These are phyloP conservation scores for Penicillium samsonianum DNA, from an alignment of 495 filamentous ascomycete genomes.

Conservation along the genomic window DNA sequence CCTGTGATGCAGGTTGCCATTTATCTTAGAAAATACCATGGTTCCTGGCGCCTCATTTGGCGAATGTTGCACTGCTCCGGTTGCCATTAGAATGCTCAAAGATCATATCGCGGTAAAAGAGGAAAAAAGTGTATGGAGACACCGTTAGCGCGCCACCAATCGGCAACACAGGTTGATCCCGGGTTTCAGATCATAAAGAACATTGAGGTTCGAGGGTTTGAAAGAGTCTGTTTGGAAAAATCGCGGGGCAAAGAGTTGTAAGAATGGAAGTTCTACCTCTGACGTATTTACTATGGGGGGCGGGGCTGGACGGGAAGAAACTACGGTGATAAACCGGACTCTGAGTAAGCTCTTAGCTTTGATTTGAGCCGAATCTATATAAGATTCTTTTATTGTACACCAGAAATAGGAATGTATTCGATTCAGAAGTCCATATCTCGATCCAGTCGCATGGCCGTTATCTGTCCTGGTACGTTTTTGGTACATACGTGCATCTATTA, in stretches of 20 bases:
- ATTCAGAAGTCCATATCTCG: constrained; percentile 14
- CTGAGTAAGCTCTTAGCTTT: constrained; percentile 19
- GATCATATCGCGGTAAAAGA: constrained; percentile 36
- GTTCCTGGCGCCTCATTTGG: constrained; percentile 39
- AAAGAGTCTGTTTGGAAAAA: constrained; percentile 6
- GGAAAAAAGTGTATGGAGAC: constrained; percentile 22
- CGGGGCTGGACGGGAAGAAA: constrained; percentile 27
- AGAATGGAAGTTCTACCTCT: constrained; percentile 29
- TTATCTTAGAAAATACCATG: constrained; percentile 22
- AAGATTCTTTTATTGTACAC: constrained; percentile 17
- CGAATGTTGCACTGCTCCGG: constrained; percentile 46
- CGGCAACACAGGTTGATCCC: constrained; percentile 22
- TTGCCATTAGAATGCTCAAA: constrained; percentile 44
- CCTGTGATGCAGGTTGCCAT: constrained; percentile 43
- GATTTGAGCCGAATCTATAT: constrained; percentile 27
- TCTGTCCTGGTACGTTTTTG: background rate
- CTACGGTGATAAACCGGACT: constrained; percentile 34
- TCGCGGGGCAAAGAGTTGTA: constrained; percentile 23
- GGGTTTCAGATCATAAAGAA: constrained; percentile 19
- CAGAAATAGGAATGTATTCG: constrained; percentile 14
- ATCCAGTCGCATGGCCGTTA: constrained; percentile 3
- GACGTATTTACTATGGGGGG: constrained; percentile 30
- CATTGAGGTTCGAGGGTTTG: constrained; percentile 16
- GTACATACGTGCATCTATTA: background rate
- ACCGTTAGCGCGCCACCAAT: constrained; percentile 32